Evolutionary conservation across 192 early-diverging fungal species (phyloP).

Genomic region (Phycomyces blakesleeanus): DNA sequence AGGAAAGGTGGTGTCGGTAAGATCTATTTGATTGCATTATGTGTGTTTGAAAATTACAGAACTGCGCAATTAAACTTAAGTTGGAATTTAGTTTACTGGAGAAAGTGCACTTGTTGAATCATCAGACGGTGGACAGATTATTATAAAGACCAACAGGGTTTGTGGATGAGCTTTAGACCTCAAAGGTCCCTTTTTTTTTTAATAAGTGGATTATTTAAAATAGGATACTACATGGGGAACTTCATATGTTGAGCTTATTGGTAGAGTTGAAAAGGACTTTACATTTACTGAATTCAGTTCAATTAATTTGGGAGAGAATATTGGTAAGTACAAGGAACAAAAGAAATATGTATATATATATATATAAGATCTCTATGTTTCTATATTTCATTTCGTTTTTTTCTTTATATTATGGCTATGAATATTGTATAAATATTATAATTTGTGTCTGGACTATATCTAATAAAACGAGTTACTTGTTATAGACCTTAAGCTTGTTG

Average conservation of each 20-base stretch:
- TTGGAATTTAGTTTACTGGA: conserved; percentile 14
- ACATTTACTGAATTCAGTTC: conserved; percentile 31
- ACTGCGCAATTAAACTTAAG: background rate
- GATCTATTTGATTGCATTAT: no score
- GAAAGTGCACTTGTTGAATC: conserved; percentile 29
- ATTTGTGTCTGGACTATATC: background rate
- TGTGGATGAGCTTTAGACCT: no score
- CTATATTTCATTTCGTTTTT: no score
- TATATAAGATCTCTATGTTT: no score
- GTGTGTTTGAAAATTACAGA: background rate
- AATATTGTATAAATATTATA: background rate
- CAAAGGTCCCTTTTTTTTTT: no score
- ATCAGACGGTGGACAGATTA: conserved; percentile 34
- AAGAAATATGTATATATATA: no score
- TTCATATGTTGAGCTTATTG: conserved; percentile 36
- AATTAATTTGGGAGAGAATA: conserved; percentile 28
- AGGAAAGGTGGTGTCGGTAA: conserved; percentile 31
- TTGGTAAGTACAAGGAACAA: conserved; percentile 25
- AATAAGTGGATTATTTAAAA: background rate
- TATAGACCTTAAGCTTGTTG: conserved; percentile 31
- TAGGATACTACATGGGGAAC: conserved; percentile 26
- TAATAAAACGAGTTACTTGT: background rate
- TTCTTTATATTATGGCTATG: background rate
- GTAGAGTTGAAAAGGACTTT: conserved; percentile 32
- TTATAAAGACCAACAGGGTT: conserved; percentile 28